These are phyloP conservation scores for Cornus controversa DNA, from an alignment of 148 eudicot genomes.

Conservation along the genomic window DNA sequence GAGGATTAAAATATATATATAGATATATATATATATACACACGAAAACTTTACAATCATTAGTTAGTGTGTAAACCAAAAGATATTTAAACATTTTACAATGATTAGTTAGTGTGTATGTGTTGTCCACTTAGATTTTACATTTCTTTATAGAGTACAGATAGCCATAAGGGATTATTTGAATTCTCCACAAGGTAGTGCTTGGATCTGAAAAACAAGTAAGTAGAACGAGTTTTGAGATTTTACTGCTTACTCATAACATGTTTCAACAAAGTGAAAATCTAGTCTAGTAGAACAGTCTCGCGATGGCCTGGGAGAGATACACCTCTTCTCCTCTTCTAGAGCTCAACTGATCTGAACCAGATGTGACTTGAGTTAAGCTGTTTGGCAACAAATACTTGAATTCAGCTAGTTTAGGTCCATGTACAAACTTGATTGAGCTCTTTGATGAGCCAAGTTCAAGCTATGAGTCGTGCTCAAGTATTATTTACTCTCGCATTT, in stretches of 20 bases:
- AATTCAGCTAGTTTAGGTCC: neutral
- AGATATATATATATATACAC: too few species aligned
- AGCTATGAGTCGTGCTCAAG: neutral
- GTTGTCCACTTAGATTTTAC: too few species aligned
- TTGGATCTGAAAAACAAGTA: neutral
- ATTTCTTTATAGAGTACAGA: too few species aligned
- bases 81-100: too few species aligned
- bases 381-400: neutral
- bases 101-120: too few species aligned
- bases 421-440: neutral
- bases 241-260: neutral
- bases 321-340: neutral
- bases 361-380: neutral
- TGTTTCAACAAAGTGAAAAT: neutral
- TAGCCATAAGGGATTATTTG: too few species aligned
- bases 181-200: too few species aligned
- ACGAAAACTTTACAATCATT: too few species aligned
- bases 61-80: too few species aligned
- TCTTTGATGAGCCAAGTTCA: neutral
- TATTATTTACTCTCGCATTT: neutral
- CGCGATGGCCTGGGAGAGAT: neutral
- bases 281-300: neutral
- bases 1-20: too few species aligned
- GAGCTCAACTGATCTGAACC: neutral
- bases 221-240: neutral